Evolutionary conservation across 2,329 filamentous ascomycete genomes (phyloP), one percentile per base, ranked within the genome.

Genomic region (Colletotrichum sublineola): DNA sequence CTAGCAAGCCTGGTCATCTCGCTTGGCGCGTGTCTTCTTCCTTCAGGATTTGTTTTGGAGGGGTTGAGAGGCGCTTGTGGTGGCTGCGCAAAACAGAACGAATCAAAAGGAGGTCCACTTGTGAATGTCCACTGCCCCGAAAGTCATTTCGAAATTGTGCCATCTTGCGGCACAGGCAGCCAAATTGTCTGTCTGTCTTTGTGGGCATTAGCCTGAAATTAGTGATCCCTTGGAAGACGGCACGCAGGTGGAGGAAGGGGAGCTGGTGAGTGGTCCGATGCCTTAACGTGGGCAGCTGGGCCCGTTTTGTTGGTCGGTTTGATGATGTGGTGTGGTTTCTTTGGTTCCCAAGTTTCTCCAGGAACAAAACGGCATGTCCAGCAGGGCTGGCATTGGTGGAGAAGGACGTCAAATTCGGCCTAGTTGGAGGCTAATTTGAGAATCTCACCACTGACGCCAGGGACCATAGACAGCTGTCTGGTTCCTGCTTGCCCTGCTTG

Each of bases 1-100:
- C 33, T 56, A 31, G 50, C 61, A 53, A 63, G 14, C 48, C 55
- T 40, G 14, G 55, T 73, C 70, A 73, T 73, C 67, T 73, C 70
- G 70, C 70, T 70, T 70, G 44, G 70, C 70, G 70, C 67, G 61
- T 73, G 70, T 73, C 55, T 61, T 61, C 65, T 63, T 73, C 71
- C 68, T 71, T 58, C 65, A 73, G 71, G 71, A 73, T 73, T 46
- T 38, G 33, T 44, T 29, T 57, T 31, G 56, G 67, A 18, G 31
- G 50, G 20, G 57, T 61, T 65, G 70, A 71, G 68, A 71, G 56
- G 71, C 71, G 67, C 67, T 73, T 71, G 71, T 67, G 71, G 71
- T 71, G 71, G 71, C 71, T 73, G 71, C 68, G 71, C 67, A 71
- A 42, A 44, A 55, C 67, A 67, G 36, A 67, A 73, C 64, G 46